Evolutionary conservation across 805 yeast species (phyloP), one percentile per base, ranked within the genome.

Genomic region (Cyberlindnera misumaiensis): DNA sequence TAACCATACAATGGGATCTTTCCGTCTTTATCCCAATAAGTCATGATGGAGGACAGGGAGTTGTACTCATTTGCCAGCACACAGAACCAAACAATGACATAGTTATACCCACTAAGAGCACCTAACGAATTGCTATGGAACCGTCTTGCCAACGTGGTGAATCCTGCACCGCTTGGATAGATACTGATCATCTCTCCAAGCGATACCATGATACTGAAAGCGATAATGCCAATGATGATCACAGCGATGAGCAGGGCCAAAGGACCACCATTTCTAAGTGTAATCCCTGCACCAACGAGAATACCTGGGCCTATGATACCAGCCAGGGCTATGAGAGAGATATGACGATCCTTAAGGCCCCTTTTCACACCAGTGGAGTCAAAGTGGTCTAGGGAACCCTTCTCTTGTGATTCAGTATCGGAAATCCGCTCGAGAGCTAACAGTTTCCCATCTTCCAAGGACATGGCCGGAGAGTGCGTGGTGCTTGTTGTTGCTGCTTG

Each of bases 221-320:
- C 80, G 22, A 75, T 53, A 9, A 75, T 40, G 9, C 80, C 81
- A 41, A 76, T 72, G 28, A 75, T 51, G 1, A 70, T 66, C 48
- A 75, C 77, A 14, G 68, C 60, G 9, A 73, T 52, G 8, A 60
- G 35, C 36, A 76, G 50, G 43, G 75, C 72, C 30, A 72, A 72
- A 0, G 82, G 80, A 2, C 77, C 77, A 41, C 75, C 75, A 27
- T 65, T 58, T 11, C 63, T 51, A 14, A 76, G 55, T 1, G 78
- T 76, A 12, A 63, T 52, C 9, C 78, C 77, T 34, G 79, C 70
- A 38, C 77, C 75, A 7, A 76, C 65, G 29, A 74, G 59, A 31
- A 72, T 71, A 42, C 82, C 82, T 0, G 82, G 82, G 0, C 83
- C 83, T 44, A 76, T 73, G 31, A 76, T 69, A 28, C 81, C 80